A percentile compares a stretch with the other conserved stretches of the same genome.
phyloP scores from a whole-genome alignment of 345 rosid genomes.

The Lumnitzera littorea region DNA sequence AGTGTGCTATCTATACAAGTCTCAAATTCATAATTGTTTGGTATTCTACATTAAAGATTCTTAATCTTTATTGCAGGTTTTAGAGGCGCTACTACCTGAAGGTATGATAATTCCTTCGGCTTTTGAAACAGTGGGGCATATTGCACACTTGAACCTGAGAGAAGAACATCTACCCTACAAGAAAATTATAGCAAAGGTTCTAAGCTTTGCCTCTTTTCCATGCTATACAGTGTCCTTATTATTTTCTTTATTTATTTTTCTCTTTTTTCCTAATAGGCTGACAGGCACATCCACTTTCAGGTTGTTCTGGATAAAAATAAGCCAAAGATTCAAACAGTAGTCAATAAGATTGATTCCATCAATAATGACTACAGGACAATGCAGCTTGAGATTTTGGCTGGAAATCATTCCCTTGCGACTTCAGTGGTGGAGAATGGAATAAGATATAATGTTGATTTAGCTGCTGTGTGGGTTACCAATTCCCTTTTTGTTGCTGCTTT shows the following conservation, averaged over 20 bases:
- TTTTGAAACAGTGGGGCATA: slow-evolving; percentile 84
- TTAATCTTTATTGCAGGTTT: slow-evolving; percentile 38
- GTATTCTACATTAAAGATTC: background rate
- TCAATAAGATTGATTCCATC: slow-evolving; percentile 71
- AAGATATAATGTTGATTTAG: slow-evolving; percentile 79
- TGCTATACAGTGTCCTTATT: slow-evolving; percentile 4
- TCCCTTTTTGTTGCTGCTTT: slow-evolving; percentile 1
- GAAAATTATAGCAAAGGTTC: slow-evolving; percentile 71
- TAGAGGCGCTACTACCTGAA: slow-evolving; percentile 72
- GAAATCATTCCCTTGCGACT: slow-evolving; percentile 84
- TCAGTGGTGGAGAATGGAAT: slow-evolving; percentile 82
- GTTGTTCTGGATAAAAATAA: slow-evolving; percentile 82
- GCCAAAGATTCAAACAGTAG: slow-evolving; percentile 89
- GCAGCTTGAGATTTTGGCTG: slow-evolving; percentile 94
- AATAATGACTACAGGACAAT: slow-evolving; percentile 73
- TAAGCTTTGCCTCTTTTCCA: slow-evolving; percentile 4
- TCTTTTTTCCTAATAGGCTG: background rate
- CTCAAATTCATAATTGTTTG: background rate
- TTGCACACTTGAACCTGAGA: slow-evolving; percentile 76
- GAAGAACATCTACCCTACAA: slow-evolving; percentile 71
- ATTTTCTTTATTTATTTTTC: slow-evolving; percentile 7
- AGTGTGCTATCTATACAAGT: background rate
- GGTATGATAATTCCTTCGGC: slow-evolving; percentile 77
- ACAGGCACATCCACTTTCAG: slow-evolving; percentile 25
- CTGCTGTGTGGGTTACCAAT: slow-evolving; percentile 53